These are phyloP conservation scores for Arctostaphylos glauca DNA, from an alignment of 148 eudicot species.

Conservation along the genomic window DNA sequence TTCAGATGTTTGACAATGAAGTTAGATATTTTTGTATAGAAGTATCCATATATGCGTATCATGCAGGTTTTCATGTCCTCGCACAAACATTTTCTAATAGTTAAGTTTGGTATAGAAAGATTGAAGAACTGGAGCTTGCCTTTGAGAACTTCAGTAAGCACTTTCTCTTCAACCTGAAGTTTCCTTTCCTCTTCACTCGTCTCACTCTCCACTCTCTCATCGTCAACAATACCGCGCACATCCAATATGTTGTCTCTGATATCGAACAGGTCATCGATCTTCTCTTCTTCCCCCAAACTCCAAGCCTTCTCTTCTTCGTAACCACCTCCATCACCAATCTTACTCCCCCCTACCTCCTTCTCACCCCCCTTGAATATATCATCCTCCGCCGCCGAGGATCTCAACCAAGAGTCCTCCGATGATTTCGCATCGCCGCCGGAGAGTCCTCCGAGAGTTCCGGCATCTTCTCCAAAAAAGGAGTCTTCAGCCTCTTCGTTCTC, in stretches of 20 bases:
- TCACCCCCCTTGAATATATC: slow-evolving; percentile 31
- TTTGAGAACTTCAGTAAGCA: slow-evolving; percentile 46
- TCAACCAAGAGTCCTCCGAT: slow-evolving; percentile 17
- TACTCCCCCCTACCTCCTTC: slow-evolving; percentile 16
- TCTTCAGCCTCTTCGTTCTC: slow-evolving; percentile 36
- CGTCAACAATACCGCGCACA: slow-evolving; percentile 9
- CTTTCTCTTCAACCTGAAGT: slow-evolving; percentile 58
- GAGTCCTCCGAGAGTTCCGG: slow-evolving; percentile 15
- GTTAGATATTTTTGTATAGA: no score
- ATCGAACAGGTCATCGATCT: slow-evolving; percentile 41
- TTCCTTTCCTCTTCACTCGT: slow-evolving; percentile 35
- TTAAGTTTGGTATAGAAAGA: neutral
- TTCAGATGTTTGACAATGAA: neutral
- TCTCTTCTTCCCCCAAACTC: slow-evolving; percentile 33
- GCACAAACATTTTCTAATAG: no score
- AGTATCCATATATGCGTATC: no score
- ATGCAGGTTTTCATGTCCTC: no score
- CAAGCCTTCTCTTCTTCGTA: slow-evolving; percentile 30
- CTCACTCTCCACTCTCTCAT: slow-evolving; percentile 15
- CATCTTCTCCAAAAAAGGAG: slow-evolving; percentile 38
- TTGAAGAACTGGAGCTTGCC: slow-evolving; percentile 25
- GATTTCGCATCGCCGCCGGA: slow-evolving; percentile 5
- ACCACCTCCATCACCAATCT: neutral
- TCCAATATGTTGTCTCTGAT: neutral
- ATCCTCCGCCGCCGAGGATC: slow-evolving; percentile 17